phyloP scores from a whole-genome alignment of 805 yeast species.

The Zygotorulaspora danielsina region DNA sequence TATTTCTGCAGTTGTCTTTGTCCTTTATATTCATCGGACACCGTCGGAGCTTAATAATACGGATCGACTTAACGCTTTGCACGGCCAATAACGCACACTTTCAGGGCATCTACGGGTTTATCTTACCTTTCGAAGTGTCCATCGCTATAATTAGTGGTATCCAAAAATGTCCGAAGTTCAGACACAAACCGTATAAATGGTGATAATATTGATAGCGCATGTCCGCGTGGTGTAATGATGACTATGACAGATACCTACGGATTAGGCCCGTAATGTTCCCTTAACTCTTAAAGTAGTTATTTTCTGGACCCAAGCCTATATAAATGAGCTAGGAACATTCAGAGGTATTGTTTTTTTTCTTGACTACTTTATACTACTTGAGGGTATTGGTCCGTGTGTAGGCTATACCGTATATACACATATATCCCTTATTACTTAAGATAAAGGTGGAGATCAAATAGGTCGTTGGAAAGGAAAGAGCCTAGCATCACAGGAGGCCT shows the following conservation, averaged over 20 bases:
- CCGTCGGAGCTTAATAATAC: conserved; percentile 2
- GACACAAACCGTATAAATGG: background rate
- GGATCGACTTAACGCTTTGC: background rate
- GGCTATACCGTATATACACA: background rate
- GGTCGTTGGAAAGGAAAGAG: background rate
- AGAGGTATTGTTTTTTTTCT: background rate
- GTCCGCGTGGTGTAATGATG: conserved; percentile 13
- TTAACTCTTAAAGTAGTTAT: conserved; percentile 3
- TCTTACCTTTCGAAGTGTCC: background rate
- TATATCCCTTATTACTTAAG: background rate
- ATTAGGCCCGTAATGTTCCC: conserved; percentile 6
- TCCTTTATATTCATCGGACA: background rate
- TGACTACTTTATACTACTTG: background rate
- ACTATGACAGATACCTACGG: conserved; percentile 1
- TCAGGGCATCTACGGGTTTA: background rate
- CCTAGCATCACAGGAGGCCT: background rate
- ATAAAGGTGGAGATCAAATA: background rate
- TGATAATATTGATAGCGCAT: background rate
- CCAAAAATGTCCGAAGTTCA: conserved; percentile 1
- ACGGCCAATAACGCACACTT: background rate
- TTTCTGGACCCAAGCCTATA: conserved; percentile 1
- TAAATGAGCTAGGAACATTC: background rate
- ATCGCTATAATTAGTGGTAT: background rate
- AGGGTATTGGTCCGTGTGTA: background rate
- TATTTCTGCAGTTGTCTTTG: background rate